Evolutionary conservation across 306 rosid genomes (phyloP).

Genomic region (Vicia villosa): DNA sequence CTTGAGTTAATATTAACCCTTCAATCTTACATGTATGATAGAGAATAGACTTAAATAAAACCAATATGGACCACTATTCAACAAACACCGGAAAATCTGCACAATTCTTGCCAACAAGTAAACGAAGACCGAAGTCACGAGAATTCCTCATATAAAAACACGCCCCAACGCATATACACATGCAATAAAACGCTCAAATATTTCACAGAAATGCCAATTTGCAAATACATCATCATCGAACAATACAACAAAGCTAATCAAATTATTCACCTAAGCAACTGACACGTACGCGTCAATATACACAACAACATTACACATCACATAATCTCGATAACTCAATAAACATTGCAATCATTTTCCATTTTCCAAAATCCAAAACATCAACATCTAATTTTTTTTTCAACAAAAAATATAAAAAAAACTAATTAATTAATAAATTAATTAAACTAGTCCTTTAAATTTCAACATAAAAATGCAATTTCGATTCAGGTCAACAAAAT

Average conservation of each 20-base stretch:
- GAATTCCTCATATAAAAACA: conserved; percentile 12
- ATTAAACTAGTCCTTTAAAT: conserved; percentile 2
- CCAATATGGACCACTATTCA: conserved; percentile 6
- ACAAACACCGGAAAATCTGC: background rate
- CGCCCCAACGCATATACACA: conserved; percentile 27
- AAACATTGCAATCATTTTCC: conserved; percentile 24
- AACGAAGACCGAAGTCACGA: conserved; percentile 11
- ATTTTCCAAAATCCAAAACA: conserved; percentile 43
- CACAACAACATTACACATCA: background rate
- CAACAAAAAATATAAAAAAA: conserved; percentile 9
- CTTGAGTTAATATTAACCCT: background rate
- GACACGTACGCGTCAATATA: conserved; percentile 31
- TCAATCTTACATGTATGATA: background rate
- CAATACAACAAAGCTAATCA: background rate
- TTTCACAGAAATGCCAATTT: background rate
- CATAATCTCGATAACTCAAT: conserved; percentile 43
- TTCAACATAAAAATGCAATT: conserved; percentile 34
- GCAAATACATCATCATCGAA: background rate
- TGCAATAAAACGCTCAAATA: conserved; percentile 30
- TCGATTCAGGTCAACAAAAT: conserved; percentile 30
- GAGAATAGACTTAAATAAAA: background rate
- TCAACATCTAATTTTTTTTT: conserved; percentile 39
- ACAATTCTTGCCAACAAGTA: background rate
- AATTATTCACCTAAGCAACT: conserved; percentile 12
- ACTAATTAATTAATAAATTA: background rate